These are phyloP conservation scores for Saccharomyces hybrid DNA, from an alignment of 1,139 yeast genomes.

Conservation along the genomic window DNA sequence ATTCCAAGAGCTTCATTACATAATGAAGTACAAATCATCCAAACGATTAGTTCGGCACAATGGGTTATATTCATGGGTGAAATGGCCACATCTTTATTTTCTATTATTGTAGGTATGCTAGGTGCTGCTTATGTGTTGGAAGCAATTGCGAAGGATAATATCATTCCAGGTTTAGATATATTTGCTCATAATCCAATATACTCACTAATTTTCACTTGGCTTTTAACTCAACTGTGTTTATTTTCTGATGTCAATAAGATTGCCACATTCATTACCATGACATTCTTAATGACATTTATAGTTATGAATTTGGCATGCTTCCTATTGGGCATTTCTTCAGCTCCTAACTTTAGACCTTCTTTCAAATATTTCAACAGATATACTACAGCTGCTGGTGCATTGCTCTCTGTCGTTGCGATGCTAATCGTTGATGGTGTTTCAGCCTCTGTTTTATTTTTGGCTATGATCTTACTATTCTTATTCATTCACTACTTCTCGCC, in stretches of 20 bases:
- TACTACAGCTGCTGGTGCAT: conserved; percentile 73
- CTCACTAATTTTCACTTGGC: conserved; percentile 69
- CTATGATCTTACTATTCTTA: conserved; percentile 58
- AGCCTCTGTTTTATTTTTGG: conserved; percentile 66
- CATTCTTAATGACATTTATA: conserved; percentile 88
- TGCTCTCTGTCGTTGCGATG: conserved; percentile 74
- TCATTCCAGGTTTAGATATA: conserved; percentile 63
- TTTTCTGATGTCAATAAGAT: conserved; percentile 88
- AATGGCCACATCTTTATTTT: conserved; percentile 78
- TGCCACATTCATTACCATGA: conserved; percentile 94
- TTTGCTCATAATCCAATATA: conserved; percentile 58
- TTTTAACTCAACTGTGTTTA: conserved; percentile 71
- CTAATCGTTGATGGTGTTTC: conserved; percentile 86
- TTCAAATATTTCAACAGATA: conserved; percentile 76
- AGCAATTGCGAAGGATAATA: conserved; percentile 82
- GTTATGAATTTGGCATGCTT: conserved; percentile 92
- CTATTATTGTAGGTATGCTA: conserved; percentile 88
- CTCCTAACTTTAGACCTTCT: conserved; percentile 94
- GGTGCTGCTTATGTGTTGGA: conserved; percentile 88
- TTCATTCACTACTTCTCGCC: conserved; percentile 85
- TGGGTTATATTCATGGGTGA: conserved; percentile 76
- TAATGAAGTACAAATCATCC: conserved; percentile 74
- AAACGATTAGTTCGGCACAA: conserved; percentile 68
- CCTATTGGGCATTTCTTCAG: conserved; percentile 75
- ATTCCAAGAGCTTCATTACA: conserved; percentile 72